phyloP scores from a whole-genome alignment of 495 filamentous ascomycete genomes.

The Penicillium malachiteum region DNA sequence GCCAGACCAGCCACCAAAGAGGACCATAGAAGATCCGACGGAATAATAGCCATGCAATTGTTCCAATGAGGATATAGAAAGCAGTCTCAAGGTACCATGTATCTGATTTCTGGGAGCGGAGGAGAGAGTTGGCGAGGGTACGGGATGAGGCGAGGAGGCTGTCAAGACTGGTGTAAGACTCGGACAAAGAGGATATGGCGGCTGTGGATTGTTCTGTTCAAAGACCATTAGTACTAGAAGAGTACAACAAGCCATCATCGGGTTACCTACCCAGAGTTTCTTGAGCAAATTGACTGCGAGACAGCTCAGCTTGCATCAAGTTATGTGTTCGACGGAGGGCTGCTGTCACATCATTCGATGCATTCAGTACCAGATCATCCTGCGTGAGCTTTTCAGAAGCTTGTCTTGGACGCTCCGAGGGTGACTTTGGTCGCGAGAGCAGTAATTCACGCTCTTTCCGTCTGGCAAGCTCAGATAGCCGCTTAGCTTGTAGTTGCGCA shows the following conservation, averaged over 20 bases:
- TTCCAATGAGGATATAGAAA: slow-evolving; percentile 74
- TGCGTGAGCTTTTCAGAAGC: slow-evolving; percentile 55
- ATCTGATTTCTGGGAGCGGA: slow-evolving; percentile 87
- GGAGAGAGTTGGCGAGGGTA: slow-evolving; percentile 72
- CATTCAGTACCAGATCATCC: slow-evolving; percentile 66
- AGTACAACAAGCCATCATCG: neutral
- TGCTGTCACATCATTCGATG: slow-evolving; percentile 79
- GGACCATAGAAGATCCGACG: slow-evolving; percentile 84
- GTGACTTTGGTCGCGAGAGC: slow-evolving; percentile 51
- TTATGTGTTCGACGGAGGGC: slow-evolving; percentile 82
- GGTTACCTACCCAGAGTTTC: slow-evolving; percentile 63
- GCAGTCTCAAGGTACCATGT: slow-evolving; percentile 94
- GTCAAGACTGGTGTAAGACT: slow-evolving; percentile 77
- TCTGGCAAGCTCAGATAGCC: slow-evolving; percentile 68
- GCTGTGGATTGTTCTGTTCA: slow-evolving; percentile 64
- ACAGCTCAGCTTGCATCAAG: slow-evolving; percentile 77
- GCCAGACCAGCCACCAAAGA: slow-evolving; percentile 81
- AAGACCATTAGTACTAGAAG: slow-evolving; percentile 9
- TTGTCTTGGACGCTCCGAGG: slow-evolving; percentile 35
- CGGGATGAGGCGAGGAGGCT: slow-evolving; percentile 68
- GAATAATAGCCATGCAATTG: slow-evolving; percentile 82
- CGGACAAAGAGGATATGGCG: slow-evolving; percentile 73
- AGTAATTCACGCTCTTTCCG: slow-evolving; percentile 75
- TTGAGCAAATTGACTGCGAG: slow-evolving; percentile 80
- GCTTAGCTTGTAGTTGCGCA: slow-evolving; percentile 80